Percentiles rank a stretch among this genome's conserved stretches.
These are phyloP conservation scores for Nicotiana rustica DNA, from an alignment of 305 asterid species.

Conservation along the genomic window DNA sequence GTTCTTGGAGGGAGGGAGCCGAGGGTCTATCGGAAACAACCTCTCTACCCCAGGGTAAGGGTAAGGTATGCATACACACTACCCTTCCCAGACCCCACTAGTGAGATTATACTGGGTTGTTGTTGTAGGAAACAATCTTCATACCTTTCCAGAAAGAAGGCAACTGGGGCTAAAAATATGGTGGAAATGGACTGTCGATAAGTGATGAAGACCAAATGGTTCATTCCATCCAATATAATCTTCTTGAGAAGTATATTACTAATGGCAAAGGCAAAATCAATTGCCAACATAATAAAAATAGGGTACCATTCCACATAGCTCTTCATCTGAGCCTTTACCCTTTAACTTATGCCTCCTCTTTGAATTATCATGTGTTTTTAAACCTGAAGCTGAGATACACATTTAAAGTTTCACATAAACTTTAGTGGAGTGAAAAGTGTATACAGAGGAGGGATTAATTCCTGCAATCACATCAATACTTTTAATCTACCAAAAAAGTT, in stretches of 20 bases:
- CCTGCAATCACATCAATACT: constrained; percentile 34
- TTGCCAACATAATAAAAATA: constrained; percentile 55
- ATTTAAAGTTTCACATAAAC: constrained; percentile 6
- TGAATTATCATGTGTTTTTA: background rate
- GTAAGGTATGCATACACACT: no score
- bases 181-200: constrained; percentile 74
- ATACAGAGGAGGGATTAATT: constrained; percentile 36
- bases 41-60: no score
- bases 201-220: constrained; percentile 75
- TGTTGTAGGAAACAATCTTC: background rate
- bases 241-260: constrained; percentile 74
- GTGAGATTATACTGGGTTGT: no score
- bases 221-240: constrained; percentile 60
- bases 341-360: constrained; percentile 9
- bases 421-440: constrained; percentile 33
- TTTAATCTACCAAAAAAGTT: constrained; percentile 38
- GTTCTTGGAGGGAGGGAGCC: no score
- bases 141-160: constrained; percentile 72
- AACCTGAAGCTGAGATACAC: constrained; percentile 26
- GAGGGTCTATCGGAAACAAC: no score
- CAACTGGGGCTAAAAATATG: constrained; percentile 64
- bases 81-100: no score
- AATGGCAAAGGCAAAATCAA: constrained; percentile 65
- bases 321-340: constrained; percentile 45
- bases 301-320: constrained; percentile 60